Evolutionary conservation across 164 flowering plant species (phyloP).

Genomic region (Liriodendron chinense): DNA sequence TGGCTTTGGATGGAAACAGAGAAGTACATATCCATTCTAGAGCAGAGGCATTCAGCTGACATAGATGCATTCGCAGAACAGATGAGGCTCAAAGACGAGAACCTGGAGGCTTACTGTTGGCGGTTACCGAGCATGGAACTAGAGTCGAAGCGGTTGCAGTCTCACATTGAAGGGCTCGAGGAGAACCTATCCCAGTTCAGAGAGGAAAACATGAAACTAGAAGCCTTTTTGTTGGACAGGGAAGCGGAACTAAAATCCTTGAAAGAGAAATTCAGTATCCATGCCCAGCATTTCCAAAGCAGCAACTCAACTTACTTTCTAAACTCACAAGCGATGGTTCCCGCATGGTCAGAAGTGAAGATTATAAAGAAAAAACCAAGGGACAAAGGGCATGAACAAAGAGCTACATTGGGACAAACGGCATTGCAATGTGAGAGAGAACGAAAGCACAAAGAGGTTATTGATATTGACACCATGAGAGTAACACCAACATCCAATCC

Average conservation of each 20-base stretch:
- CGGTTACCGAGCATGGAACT: constrained; percentile 66
- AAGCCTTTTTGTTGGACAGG: constrained; percentile 50
- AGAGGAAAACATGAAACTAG: constrained; percentile 54
- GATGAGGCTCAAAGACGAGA: constrained; percentile 78
- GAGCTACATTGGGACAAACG: not conserved
- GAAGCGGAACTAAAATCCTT: constrained; percentile 56
- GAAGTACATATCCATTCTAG: constrained; percentile 37
- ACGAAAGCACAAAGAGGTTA: constrained; percentile 1
- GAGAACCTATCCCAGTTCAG: constrained; percentile 47
- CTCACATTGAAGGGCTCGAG: constrained; percentile 58
- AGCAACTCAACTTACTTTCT: constrained; percentile 22
- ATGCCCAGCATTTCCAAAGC: constrained; percentile 22
- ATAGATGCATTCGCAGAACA: constrained; percentile 82
- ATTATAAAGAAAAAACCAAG: constrained; percentile 39
- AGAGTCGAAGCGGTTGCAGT: constrained; percentile 65
- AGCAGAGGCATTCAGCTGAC: constrained; percentile 68
- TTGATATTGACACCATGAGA: not conserved
- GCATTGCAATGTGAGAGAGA: constrained; percentile 4
- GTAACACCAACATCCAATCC: not conserved
- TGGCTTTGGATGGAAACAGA: constrained; percentile 59
- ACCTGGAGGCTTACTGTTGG: constrained; percentile 71
- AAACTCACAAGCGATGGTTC: constrained; percentile 18
- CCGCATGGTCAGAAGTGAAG: constrained; percentile 49
- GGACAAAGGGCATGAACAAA: constrained; percentile 35
- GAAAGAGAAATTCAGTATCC: constrained; percentile 38